These are phyloP conservation scores for Adansonia madagascariensis DNA, from an alignment of 441 rosid species.

Conservation along the genomic window DNA sequence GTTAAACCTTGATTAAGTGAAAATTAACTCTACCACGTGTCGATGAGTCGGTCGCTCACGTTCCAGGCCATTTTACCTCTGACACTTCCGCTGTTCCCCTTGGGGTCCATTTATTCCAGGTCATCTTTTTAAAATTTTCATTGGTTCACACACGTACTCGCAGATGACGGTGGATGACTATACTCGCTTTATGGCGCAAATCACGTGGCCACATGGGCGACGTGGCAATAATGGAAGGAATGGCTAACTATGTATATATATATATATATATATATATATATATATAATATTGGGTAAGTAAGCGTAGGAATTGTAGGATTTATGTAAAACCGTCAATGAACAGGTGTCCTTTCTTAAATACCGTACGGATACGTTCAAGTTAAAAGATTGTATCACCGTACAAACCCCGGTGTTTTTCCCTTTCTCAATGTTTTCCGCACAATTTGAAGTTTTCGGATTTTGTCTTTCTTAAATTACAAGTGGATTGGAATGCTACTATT, in stretches of 20 bases:
- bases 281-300: neutral
- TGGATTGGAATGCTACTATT: neutral
- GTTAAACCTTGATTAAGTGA: slow-evolving; percentile 12
- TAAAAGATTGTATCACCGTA: neutral
- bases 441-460: neutral
- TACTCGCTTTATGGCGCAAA: neutral
- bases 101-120: slow-evolving; percentile 12
- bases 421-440: neutral
- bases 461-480: no score
- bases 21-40: slow-evolving; percentile 24
- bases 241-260: neutral
- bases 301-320: neutral
- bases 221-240: neutral
- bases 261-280: neutral
- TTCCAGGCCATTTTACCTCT: slow-evolving; percentile 28
- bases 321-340: slow-evolving; percentile 1
- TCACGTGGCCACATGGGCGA: slow-evolving; percentile 33
- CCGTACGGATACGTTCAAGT: slow-evolving; percentile 11
- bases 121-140: slow-evolving; percentile 7
- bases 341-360: slow-evolving; percentile 28
- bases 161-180: slow-evolving; percentile 16
- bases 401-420: neutral
- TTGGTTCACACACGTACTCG: neutral
- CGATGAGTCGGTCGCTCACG: slow-evolving; percentile 39
- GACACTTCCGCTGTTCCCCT: neutral